Base-by-base conservation (phyloP, 148 eudicot genomes). In the Rhododendron henanense region DNA sequence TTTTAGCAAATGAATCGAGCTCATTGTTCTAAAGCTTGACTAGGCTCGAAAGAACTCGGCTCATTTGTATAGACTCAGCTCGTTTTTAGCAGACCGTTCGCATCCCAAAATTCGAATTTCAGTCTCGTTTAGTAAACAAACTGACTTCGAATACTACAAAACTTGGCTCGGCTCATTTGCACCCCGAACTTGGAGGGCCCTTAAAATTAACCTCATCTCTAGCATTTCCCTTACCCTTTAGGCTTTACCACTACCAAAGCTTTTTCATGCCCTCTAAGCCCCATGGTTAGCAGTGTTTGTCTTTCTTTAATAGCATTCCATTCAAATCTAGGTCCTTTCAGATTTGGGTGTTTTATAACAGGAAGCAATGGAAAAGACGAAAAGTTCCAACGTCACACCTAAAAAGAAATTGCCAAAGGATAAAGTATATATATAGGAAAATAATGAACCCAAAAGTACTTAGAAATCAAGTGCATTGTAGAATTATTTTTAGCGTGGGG, bases 261-360 rank as follows among this genome's bases (percentile, higher is more conserved):
- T 74, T 57, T 81, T 37, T 35, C 47, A 44, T 83, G 71, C 79
- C 79, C 71, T 77, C 85, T 84, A 82, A 82, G 75, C 50, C 15
- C 51, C 61, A 25, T 44, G 53, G 16, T 19, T 85, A 47, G 37
- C 67, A 25, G 2, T 44, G 28, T 41, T 59, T 57, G 33, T 81
- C 82, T 63, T 83, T 83, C 86, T 59, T 80, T 79, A 45, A 78
- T 25, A 50, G 8, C 37, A 79, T 19, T 57, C 82, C 74, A 83
- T 86, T 90, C 93, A 92, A 90, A 89, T 87, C 89, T 89, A 87
- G 59, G 44, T 77, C 89, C 83, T 85, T 90, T 90, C 88, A 84
- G 88, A 90, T 93, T 91, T 93, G 93, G 92, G 96, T 89, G 88
- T 91, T 91, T 91, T 92, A 81, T 90, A 85, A 87, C 91, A 89